These are phyloP conservation scores for Pleurozium schreberi DNA, from an alignment of 225 moss, liverwort and hornwort species.

Conservation along the genomic window DNA sequence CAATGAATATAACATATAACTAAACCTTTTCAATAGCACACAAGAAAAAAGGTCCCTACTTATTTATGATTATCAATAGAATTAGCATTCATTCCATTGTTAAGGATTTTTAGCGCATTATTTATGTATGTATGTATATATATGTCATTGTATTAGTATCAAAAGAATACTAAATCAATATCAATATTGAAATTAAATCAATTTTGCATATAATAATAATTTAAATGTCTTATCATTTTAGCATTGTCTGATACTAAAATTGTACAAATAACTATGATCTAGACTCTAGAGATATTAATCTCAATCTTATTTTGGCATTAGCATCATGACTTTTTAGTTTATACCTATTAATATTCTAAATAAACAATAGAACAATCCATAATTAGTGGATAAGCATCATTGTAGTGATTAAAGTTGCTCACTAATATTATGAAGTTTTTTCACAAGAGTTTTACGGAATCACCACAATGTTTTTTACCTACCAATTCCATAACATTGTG, in stretches of 20 bases:
- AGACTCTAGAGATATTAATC: not conserved
- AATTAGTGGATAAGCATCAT: not conserved
- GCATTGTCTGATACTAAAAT: not conserved
- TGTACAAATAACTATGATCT: not conserved
- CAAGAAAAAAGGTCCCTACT: not conserved
- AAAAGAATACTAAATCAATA: not conserved
- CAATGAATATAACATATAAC: not conserved
- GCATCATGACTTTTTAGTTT: not conserved
- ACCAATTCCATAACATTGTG: not conserved
- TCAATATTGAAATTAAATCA: not conserved
- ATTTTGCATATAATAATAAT: not conserved
- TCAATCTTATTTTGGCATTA: not conserved
- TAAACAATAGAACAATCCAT: not conserved
- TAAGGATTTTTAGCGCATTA: accelerated
- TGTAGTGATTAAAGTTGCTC: no score
- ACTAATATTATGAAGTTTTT: no score
- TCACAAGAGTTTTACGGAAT: no score
- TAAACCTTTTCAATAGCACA: not conserved
- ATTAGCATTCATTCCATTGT: not conserved
- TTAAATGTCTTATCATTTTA: not conserved
- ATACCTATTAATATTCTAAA: not conserved
- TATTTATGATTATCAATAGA: not conserved
- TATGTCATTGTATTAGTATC: not conserved
- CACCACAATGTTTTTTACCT: no score
- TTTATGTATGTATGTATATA: not conserved